Evolutionary conservation across 495 filamentous ascomycete genomes (phyloP), one percentile per base, ranked within the genome.

Genomic region (Cercophora samala): DNA sequence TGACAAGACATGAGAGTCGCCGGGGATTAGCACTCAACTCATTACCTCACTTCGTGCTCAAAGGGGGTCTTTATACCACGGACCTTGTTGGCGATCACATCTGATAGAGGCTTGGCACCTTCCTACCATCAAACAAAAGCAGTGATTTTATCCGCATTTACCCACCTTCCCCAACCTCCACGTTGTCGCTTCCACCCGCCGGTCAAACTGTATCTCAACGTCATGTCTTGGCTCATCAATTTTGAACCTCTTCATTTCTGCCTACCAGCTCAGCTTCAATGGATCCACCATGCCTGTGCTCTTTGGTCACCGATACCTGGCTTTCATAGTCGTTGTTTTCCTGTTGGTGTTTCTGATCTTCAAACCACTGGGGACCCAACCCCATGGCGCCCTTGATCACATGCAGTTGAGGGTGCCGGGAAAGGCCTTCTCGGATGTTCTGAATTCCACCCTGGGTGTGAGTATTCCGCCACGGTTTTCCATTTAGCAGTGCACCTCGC

Each of bases 401-500:
- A 51, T 64, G 62, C 23, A n/a, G n/a, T n/a, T n/a, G n/a, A n/a
- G 64, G 24, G 2, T 23, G 4, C 46, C 42, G 13, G 42, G n/a
- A 2, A 55, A 53, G 6, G 67, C 2, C 3, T 59, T 62, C 4
- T 51, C 52, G 1, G 71, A 72, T 11, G 64, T 72, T 17, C 37
- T 74, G 19, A 79, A 78, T 63, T 17, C 19, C 13, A 79, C 77
- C 4, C 62, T 79, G 9, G 76, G 75, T 42, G 77, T 79, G 63
- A 6, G 70, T 65, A 67, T 1, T 21, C 29, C 64, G 18, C 3
- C 37, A 46, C 18, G 23, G 25, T n/a, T 56, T 3, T 5, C 22
- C 5, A n/a, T n/a, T n/a, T n/a, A n/a, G 0, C 53, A 56, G 15
- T 21, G 53, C 8, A 46, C 5, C 53, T 19, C 4, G 53, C 53